Conservation (phyloP, 805 yeast genomes). For the Lipomyces spencermartinsiae region DNA sequence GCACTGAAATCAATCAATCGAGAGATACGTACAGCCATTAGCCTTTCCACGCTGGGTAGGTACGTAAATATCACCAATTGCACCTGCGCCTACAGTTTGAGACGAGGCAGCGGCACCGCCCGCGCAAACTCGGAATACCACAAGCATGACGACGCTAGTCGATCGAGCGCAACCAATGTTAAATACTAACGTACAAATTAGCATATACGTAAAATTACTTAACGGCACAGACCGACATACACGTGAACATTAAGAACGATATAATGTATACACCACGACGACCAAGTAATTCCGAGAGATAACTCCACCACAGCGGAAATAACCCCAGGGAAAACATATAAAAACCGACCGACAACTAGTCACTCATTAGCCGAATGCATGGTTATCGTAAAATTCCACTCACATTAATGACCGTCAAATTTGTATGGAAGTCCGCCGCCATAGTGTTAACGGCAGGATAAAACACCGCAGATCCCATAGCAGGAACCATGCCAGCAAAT, state of each 20-base stretch:
- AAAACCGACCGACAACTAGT: slow-evolving; percentile 67
- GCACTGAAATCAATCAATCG: background rate
- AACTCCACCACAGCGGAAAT: slow-evolving; percentile 90
- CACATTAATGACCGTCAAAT: slow-evolving; percentile 67
- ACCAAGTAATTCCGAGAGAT: slow-evolving; percentile 75
- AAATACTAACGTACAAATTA: slow-evolving; percentile 48
- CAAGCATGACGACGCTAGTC: slow-evolving; percentile 64
- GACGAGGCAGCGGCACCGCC: slow-evolving; percentile 88
- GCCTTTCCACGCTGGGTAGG: slow-evolving; percentile 76
- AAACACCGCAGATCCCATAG: slow-evolving; percentile 86
- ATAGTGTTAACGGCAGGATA: slow-evolving; percentile 77
- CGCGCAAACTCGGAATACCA: slow-evolving; percentile 69
- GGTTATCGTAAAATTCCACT: background rate
- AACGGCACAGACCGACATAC: slow-evolving; percentile 32
- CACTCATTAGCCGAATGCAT: background rate
- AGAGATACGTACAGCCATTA: slow-evolving; percentile 57
- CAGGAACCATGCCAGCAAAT: slow-evolving; percentile 77
- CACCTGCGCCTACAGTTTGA: slow-evolving; percentile 89
- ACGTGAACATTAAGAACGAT: slow-evolving; percentile 67
- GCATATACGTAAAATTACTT: background rate
- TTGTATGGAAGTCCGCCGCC: slow-evolving; percentile 59
- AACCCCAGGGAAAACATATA: slow-evolving; percentile 76
- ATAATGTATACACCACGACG: slow-evolving; percentile 74
- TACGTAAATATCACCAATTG: slow-evolving; percentile 73
- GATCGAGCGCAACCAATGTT: slow-evolving; percentile 75